phyloP scores from a whole-genome alignment of 2,329 filamentous ascomycete genomes.

The Exserohilum rostratum region DNA sequence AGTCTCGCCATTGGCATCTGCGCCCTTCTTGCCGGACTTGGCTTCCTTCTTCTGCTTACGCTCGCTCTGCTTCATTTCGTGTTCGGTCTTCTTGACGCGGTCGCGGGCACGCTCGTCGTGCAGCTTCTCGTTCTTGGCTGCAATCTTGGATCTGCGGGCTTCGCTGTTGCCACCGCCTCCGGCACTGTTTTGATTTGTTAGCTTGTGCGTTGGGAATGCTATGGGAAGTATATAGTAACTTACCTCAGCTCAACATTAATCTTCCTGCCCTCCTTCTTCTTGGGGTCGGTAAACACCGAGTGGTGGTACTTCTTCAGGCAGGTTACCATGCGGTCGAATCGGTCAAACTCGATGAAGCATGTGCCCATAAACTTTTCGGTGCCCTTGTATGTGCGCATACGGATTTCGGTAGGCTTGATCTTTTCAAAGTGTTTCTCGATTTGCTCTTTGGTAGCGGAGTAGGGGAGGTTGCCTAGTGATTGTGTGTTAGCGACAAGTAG shows the following conservation, averaged over 20 bases:
- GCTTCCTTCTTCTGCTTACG: constrained; percentile 50
- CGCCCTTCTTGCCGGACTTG: constrained; percentile 27
- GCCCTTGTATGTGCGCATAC: constrained; percentile 53
- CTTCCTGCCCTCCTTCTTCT: constrained; percentile 66
- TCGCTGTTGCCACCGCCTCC: constrained; percentile 84
- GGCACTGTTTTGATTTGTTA: constrained; percentile 59
- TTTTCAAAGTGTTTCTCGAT: constrained; percentile 79
- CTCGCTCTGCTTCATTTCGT: constrained; percentile 49
- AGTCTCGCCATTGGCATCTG: constrained; percentile 16
- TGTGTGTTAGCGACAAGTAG: constrained; percentile 13
- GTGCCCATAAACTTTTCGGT: constrained; percentile 48
- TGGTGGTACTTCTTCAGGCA: constrained; percentile 92
- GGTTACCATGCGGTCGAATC: constrained; percentile 88
- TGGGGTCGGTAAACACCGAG: constrained; percentile 69
- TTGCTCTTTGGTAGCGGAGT: constrained; percentile 72
- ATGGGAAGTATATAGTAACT: not conserved
- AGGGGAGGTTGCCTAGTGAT: constrained; percentile 80
- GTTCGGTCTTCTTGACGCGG: constrained; percentile 53
- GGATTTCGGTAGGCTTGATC: constrained; percentile 71
- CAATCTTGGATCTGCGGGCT: constrained; percentile 75
- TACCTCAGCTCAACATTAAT: constrained; percentile 94
- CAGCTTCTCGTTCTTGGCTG: constrained; percentile 83
- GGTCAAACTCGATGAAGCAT: constrained; percentile 79
- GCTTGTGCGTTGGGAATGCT: constrained; percentile 3
- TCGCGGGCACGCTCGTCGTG: constrained; percentile 68